Evolutionary conservation across 495 filamentous ascomycete species (phyloP).

Genomic region (Mytilinidion resinicola): DNA sequence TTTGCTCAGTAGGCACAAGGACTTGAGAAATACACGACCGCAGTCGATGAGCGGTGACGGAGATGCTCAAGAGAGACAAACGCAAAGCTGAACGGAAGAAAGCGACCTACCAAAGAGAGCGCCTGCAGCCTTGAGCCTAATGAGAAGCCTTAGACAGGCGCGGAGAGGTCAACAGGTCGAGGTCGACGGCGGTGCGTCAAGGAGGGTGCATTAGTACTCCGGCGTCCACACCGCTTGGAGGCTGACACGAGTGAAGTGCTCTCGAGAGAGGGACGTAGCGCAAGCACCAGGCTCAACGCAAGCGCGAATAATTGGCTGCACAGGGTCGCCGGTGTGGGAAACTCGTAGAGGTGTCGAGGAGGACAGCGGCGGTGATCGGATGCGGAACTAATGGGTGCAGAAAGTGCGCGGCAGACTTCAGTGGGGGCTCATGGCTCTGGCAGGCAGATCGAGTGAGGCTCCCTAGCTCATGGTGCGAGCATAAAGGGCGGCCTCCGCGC

Average conservation of each 20-base stretch:
- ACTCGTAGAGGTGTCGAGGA: background rate
- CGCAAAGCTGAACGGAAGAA: background rate
- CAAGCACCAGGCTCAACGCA: conserved; percentile 4
- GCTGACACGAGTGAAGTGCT: conserved; percentile 21
- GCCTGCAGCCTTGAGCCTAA: conserved; percentile 28
- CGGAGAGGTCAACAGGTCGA: conserved; percentile 1
- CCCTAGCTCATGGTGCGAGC: conserved; percentile 17
- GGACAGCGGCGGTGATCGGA: no score
- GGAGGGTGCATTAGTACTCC: conserved; percentile 26
- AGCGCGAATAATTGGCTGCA: conserved; percentile 6
- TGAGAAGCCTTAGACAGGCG: conserved; percentile 10
- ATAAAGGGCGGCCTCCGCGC: conserved; percentile 1
- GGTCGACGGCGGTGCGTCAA: conserved; percentile 5
- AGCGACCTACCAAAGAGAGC: conserved; percentile 11
- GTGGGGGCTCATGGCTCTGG: background rate
- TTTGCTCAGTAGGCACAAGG: background rate
- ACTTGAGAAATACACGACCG: background rate
- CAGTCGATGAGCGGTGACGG: no score
- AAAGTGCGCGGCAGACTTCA: conserved; percentile 1
- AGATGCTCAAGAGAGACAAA: background rate
- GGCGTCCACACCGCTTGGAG: conserved; percentile 20
- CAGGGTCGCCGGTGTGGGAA: conserved; percentile 21
- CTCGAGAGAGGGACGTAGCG: conserved; percentile 3
- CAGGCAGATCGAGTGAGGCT: conserved; percentile 16
- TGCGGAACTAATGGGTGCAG: background rate